Conservation (phyloP, 306 rosid species). For the Glycine soja region DNA sequence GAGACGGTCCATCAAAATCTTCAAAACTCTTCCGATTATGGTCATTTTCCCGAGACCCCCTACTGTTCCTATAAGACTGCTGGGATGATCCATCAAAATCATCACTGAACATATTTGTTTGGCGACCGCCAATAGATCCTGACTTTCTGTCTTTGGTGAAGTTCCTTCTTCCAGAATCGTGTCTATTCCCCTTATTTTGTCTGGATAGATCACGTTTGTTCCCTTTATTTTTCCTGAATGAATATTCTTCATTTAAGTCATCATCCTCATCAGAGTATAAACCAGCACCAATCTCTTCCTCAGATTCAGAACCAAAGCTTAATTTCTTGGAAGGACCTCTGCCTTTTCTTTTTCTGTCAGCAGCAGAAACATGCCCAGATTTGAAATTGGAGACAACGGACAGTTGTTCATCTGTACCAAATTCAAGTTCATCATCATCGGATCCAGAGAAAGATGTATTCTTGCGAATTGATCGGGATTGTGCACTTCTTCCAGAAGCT, state of each 20-base stretch:
- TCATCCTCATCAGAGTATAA: slow-evolving; percentile 79
- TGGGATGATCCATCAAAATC: slow-evolving; percentile 57
- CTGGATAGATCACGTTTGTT: slow-evolving; percentile 46
- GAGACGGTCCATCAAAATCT: slow-evolving; percentile 46
- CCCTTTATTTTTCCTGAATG: slow-evolving; percentile 58
- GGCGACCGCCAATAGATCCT: slow-evolving; percentile 53
- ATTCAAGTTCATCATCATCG: slow-evolving; percentile 67
- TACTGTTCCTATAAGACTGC: slow-evolving; percentile 49
- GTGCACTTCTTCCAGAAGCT: slow-evolving; percentile 50
- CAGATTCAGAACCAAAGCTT: slow-evolving; percentile 93
- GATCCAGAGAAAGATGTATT: slow-evolving; percentile 61
- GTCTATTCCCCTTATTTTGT: slow-evolving; percentile 41
- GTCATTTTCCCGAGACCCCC: slow-evolving; percentile 53
- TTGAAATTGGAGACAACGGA: slow-evolving; percentile 67
- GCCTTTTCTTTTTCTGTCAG: slow-evolving; percentile 57
- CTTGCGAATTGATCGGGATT: slow-evolving; percentile 44
- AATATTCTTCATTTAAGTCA: slow-evolving; percentile 51
- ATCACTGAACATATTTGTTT: slow-evolving; percentile 55
- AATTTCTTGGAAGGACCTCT: slow-evolving; percentile 61
- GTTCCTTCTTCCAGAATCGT: slow-evolving; percentile 54
- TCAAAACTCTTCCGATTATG: slow-evolving; percentile 48
- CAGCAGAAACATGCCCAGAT: slow-evolving; percentile 67
- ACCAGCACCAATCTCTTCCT: slow-evolving; percentile 69
- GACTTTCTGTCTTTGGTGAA: slow-evolving; percentile 48
- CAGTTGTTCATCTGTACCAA: slow-evolving; percentile 57